phyloP scores from a whole-genome alignment of 2,329 filamentous ascomycete species.

The Geosmithia putterillii region DNA sequence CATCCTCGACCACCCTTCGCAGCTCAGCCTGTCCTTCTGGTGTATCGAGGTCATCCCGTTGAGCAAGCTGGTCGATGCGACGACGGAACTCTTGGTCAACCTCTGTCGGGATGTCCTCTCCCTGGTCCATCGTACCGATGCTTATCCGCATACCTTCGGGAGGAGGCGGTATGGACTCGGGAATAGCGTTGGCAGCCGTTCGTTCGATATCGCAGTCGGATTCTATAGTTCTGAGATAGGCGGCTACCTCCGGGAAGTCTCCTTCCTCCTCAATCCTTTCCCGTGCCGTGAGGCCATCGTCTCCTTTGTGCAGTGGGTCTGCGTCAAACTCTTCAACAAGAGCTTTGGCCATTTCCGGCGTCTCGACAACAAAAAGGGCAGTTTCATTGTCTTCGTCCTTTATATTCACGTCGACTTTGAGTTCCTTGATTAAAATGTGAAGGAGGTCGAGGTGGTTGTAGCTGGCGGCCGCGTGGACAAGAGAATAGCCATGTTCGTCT shows the following conservation, averaged over 20 bases:
- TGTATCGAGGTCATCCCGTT: constrained; percentile 70
- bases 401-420: constrained; percentile 67
- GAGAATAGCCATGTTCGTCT: constrained; percentile 87
- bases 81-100: constrained; percentile 74
- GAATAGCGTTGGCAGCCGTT: constrained; percentile 12
- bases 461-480: constrained; percentile 84
- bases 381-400: constrained; percentile 88
- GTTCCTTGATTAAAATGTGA: constrained; percentile 60
- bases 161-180: constrained; percentile 43
- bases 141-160: constrained; percentile 70
- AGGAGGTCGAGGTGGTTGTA: constrained; percentile 81
- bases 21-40: constrained; percentile 71
- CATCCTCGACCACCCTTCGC: constrained; percentile 68
- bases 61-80: constrained; percentile 80
- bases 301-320: constrained; percentile 52
- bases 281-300: constrained; percentile 66
- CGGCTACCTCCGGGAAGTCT: constrained; percentile 63
- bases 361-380: constrained; percentile 87
- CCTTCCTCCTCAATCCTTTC: constrained; percentile 72
- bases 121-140: constrained; percentile 59
- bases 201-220: constrained; percentile 14
- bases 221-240: constrained; percentile 45
- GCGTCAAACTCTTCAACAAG: constrained; percentile 75
- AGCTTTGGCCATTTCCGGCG: constrained; percentile 60
- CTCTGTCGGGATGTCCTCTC: constrained; percentile 44